These are phyloP conservation scores for Endocalyx cinctus DNA, from an alignment of 2,329 filamentous ascomycete species.

Conservation along the genomic window DNA sequence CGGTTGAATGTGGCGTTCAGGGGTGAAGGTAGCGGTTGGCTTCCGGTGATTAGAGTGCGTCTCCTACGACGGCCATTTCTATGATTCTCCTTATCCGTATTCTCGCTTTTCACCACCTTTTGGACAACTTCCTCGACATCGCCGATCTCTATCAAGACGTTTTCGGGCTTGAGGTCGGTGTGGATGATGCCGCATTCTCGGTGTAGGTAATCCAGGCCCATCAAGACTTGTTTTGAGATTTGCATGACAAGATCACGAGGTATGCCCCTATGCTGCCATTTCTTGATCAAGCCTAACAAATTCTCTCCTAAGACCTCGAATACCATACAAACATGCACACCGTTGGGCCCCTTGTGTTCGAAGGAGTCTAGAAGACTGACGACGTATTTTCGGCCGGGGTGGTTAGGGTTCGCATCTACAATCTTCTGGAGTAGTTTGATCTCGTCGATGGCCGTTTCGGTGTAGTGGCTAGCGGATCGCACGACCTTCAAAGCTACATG, in stretches of 20 bases:
- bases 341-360: conserved; percentile 95
- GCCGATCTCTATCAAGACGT: conserved; percentile 97
- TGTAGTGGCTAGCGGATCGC: conserved; percentile 95
- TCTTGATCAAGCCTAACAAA: conserved; percentile 89
- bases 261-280: conserved; percentile 96
- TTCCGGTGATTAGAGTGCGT: conserved; percentile 92
- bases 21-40: conserved; percentile 90
- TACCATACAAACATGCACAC: conserved; percentile 97
- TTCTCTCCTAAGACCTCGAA: conserved; percentile 98
- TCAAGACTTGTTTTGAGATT: conserved; percentile 95
- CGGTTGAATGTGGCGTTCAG: conserved; percentile 88
- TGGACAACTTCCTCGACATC: conserved; percentile 99
- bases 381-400: conserved; percentile 90
- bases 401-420: conserved; percentile 88
- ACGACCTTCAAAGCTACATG: conserved; percentile 98
- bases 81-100: conserved; percentile 75
- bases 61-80: conserved; percentile 85
- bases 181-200: conserved; percentile 98
- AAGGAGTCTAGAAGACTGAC: conserved; percentile 96
- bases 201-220: conserved; percentile 94
- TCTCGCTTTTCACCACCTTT: conserved; percentile 83
- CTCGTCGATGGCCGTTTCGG: conserved; percentile 96
- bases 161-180: conserved; percentile 95
- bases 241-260: conserved; percentile 96
- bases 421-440: conserved; percentile 98